Evolutionary conservation across 1,139 yeast genomes (phyloP).

Genomic region (Yamadazyma oceani): DNA sequence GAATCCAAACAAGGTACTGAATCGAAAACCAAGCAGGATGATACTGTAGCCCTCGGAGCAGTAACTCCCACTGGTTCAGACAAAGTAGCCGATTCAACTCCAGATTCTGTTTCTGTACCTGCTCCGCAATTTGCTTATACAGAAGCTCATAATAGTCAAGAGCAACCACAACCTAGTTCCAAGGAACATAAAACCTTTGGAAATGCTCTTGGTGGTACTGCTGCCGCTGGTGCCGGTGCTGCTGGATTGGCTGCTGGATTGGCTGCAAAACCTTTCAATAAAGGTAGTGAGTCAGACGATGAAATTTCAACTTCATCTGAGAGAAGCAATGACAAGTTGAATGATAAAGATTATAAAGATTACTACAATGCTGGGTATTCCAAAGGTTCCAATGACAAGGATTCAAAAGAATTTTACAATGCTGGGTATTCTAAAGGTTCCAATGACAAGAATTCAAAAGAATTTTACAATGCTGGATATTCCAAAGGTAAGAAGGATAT

Average conservation of each 20-base stretch:
- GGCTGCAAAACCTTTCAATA: conserved; percentile 11
- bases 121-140: too few relatives aligned
- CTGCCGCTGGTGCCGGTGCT: conserved; percentile 13
- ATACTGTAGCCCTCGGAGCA: neutral
- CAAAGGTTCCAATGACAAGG: conserved; percentile 14
- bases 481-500: conserved; percentile 5
- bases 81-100: neutral
- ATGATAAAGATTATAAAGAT: conserved; percentile 4
- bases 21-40: conserved; percentile 1
- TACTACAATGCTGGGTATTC: conserved; percentile 15
- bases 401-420: neutral
- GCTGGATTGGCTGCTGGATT: conserved; percentile 11
- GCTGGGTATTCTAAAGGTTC: conserved; percentile 2
- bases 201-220: conserved; percentile 26
- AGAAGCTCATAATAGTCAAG: too few relatives aligned
- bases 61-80: neutral
- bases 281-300: conserved; percentile 9
- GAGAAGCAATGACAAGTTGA: neutral
- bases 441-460: conserved; percentile 7
- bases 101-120: too few relatives aligned
- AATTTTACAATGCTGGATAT: conserved; percentile 15
- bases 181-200: conserved; percentile 18
- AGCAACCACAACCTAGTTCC: too few relatives aligned
- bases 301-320: conserved; percentile 4
- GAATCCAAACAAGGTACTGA: conserved; percentile 1